These are phyloP conservation scores for Pogostemon cablin DNA, from an alignment of 257 asterid genomes.

Conservation along the genomic window DNA sequence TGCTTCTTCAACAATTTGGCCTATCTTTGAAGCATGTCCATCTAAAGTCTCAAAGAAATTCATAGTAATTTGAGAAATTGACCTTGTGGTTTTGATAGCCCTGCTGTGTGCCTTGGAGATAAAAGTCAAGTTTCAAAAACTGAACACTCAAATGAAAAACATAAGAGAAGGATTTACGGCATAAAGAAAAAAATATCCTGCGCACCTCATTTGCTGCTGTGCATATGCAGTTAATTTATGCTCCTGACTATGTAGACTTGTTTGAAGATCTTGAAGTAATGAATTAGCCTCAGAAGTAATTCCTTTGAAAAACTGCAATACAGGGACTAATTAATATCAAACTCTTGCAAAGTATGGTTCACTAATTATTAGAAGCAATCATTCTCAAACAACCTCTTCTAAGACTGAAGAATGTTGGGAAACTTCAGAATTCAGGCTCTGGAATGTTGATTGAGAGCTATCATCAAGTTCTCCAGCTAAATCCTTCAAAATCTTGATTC, in stretches of 20 bases:
- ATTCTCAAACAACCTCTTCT: slow-evolving; percentile 72
- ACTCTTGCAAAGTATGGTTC: slow-evolving; percentile 23
- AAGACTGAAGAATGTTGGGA: slow-evolving; percentile 70
- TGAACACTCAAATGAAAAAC: neutral
- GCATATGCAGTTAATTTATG: slow-evolving; percentile 62
- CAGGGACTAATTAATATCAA: slow-evolving; percentile 28
- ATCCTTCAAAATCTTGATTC: slow-evolving; percentile 64
- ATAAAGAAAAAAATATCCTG: neutral
- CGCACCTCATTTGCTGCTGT: slow-evolving; percentile 70
- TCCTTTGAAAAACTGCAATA: slow-evolving; percentile 69
- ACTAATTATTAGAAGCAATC: slow-evolving; percentile 11
- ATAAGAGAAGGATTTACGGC: slow-evolving; percentile 5
- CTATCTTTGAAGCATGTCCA: slow-evolving; percentile 67
- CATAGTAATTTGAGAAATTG: slow-evolving; percentile 64
- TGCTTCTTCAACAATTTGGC: slow-evolving; percentile 84
- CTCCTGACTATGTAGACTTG: slow-evolving; percentile 69
- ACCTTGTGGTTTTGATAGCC: slow-evolving; percentile 66
- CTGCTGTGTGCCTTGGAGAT: slow-evolving; percentile 73
- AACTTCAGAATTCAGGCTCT: slow-evolving; percentile 69
- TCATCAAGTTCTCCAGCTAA: slow-evolving; percentile 70
- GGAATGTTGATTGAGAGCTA: slow-evolving; percentile 62
- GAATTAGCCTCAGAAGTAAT: slow-evolving; percentile 74
- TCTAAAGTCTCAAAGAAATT: slow-evolving; percentile 77
- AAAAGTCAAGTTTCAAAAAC: slow-evolving; percentile 12
- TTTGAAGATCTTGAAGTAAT: slow-evolving; percentile 78